Evolutionary conservation across 1,139 yeast species (phyloP).

Genomic region (Taphrina pruni): DNA sequence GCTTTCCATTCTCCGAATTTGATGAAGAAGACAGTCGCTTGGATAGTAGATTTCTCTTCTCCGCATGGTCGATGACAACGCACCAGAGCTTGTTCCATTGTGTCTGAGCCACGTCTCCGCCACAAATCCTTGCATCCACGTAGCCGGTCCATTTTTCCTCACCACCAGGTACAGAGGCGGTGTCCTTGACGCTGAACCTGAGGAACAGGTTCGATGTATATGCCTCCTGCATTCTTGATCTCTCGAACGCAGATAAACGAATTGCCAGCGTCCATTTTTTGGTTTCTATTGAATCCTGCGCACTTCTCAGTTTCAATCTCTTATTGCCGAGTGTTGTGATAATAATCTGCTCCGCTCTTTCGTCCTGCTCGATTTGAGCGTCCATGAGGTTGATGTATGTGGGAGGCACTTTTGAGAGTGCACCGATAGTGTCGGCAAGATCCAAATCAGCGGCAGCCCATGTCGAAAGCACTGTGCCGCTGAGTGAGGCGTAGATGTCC

Average conservation of each 20-base stretch:
- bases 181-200: conserved; percentile 8
- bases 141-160: conserved; percentile 21
- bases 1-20: conserved; percentile 2
- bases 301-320: neutral
- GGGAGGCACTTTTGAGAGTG: neutral
- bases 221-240: conserved; percentile 33
- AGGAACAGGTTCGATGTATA: conserved; percentile 27
- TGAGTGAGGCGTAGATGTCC: conserved; percentile 22
- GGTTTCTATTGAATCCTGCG: neutral
- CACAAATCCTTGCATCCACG: conserved; percentile 27
- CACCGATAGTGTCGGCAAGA: conserved; percentile 10
- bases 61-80: neutral
- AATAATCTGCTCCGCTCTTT: neutral
- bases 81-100: conserved; percentile 38
- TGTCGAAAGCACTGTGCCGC: conserved; percentile 18
- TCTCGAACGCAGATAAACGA: conserved; percentile 22
- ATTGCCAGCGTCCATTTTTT: conserved; percentile 22
- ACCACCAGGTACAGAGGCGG: conserved; percentile 2
- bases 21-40: conserved; percentile 4
- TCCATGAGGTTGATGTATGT: conserved; percentile 29
- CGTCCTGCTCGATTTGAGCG: conserved; percentile 10
- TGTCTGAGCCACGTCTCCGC: conserved; percentile 25
- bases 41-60: neutral
- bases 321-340: conserved; percentile 29
- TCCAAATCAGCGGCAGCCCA: conserved; percentile 22